Percentiles rank a stretch among this genome's conserved stretches.
Evolutionary conservation across 345 rosid genomes (phyloP).

Genomic region (Eutrema yunnanense): DNA sequence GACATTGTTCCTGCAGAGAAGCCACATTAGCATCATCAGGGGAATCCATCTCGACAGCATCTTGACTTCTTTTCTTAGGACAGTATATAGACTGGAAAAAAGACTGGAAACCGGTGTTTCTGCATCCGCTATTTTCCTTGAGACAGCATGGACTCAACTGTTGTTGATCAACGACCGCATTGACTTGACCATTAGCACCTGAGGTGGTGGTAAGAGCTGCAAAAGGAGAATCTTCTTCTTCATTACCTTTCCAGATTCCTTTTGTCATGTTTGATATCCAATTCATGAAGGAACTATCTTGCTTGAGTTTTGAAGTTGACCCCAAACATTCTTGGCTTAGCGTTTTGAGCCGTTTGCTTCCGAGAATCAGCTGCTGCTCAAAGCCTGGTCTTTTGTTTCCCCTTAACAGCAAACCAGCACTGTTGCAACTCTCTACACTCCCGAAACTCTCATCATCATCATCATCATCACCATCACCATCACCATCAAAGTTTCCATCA

Average conservation of each 20-base stretch:
- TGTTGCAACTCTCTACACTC: conserved; percentile 88
- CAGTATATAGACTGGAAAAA: conserved; percentile 67
- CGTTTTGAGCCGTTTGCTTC: conserved; percentile 59
- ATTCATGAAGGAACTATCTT: conserved; percentile 79
- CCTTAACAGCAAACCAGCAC: conserved; percentile 38
- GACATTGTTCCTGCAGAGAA: conserved; percentile 34
- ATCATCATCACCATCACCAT: neutral
- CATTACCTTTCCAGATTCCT: conserved; percentile 49
- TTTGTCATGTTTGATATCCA: conserved; percentile 90
- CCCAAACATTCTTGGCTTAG: conserved; percentile 42
- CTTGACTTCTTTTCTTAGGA: conserved; percentile 38
- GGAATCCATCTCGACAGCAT: conserved; percentile 28
- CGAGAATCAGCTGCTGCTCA: conserved; percentile 46
- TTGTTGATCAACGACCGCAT: conserved; percentile 21
- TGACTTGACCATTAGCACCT: conserved; percentile 24
- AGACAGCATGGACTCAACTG: conserved; percentile 9
- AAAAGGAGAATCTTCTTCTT: conserved; percentile 35
- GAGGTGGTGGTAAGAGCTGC: conserved; percentile 33
- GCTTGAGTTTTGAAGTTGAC: conserved; percentile 45
- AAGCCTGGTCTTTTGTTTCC: conserved; percentile 46
- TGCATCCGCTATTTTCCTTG: conserved; percentile 25
- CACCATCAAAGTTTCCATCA: conserved; percentile 41
- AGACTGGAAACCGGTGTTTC: conserved; percentile 64
- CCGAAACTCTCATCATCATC: conserved; percentile 52
- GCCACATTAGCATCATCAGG: conserved; percentile 34